Evolutionary conservation across 2,329 filamentous ascomycete genomes (phyloP).

Genomic region (Beauveria scarabaeidicola): DNA sequence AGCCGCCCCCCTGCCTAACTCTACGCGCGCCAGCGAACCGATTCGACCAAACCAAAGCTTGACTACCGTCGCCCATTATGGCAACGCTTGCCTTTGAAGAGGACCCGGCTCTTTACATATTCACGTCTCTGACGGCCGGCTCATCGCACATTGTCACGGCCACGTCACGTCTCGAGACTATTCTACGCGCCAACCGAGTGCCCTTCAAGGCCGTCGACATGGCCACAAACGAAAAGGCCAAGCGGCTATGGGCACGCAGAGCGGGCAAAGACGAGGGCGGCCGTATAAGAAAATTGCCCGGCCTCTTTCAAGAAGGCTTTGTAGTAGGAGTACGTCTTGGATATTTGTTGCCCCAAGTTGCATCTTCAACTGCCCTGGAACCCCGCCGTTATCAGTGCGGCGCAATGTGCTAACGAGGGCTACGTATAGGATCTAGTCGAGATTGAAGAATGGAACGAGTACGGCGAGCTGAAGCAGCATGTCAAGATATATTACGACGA

Average conservation of each 20-base stretch:
- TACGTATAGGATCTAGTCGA: slow-evolving; percentile 70
- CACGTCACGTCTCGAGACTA: slow-evolving; percentile 90
- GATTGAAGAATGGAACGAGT: slow-evolving; percentile 99
- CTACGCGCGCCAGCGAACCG: not conserved
- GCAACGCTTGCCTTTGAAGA: slow-evolving; percentile 39
- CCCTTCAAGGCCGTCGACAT: slow-evolving; percentile 90
- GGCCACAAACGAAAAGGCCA: slow-evolving; percentile 80
- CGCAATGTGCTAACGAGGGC: not conserved
- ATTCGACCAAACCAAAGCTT: not conserved
- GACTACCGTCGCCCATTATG: not conserved
- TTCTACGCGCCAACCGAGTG: slow-evolving; percentile 88
- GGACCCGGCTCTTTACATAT: slow-evolving; percentile 78
- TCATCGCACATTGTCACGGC: slow-evolving; percentile 95
- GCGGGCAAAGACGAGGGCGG: slow-evolving; percentile 60
- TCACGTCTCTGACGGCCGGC: slow-evolving; percentile 90
- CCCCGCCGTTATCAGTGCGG: not conserved
- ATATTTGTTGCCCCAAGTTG: not conserved
- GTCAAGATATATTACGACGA: slow-evolving; percentile 62
- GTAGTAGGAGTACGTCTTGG: slow-evolving; percentile 67
- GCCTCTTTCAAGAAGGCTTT: slow-evolving; percentile 76
- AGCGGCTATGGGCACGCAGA: slow-evolving; percentile 79
- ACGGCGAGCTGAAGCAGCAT: slow-evolving; percentile 85
- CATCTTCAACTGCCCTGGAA: not conserved
- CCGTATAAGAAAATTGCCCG: slow-evolving; percentile 69
- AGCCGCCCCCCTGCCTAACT: not conserved